Percentiles rank a stretch among this genome's conserved stretches.
Evolutionary conservation across 441 rosid species (phyloP).

Genomic region (Gossypium trilobum): DNA sequence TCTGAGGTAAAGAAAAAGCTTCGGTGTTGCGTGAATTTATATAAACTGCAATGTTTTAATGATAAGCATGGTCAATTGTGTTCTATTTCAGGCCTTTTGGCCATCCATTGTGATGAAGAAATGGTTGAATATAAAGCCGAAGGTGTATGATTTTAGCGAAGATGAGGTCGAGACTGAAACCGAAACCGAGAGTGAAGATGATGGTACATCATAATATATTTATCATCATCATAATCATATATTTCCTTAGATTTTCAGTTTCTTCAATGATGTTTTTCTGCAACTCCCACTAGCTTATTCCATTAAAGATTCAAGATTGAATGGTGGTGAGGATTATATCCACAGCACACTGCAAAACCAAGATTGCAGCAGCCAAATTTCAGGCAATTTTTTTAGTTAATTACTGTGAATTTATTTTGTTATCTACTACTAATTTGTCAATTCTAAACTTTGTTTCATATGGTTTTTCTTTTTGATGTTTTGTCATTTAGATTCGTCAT

Average conservation of each 20-base stretch:
- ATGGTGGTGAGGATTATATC: constrained; percentile 25
- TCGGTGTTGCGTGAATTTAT: background rate
- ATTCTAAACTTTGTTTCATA: constrained; percentile 5
- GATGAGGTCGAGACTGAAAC: constrained; percentile 88
- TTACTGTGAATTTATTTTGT: background rate
- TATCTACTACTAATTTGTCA: background rate
- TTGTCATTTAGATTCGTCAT: constrained; percentile 30
- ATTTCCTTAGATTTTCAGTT: background rate
- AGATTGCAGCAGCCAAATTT: constrained; percentile 32
- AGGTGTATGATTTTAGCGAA: constrained; percentile 77
- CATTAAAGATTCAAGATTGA: constrained; percentile 41
- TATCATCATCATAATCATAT: background rate
- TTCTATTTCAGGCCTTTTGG: constrained; percentile 67
- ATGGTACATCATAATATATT: constrained; percentile 32
- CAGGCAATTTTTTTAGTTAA: constrained; percentile 37
- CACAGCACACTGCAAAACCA: constrained; percentile 24
- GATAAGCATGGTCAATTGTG: constrained; percentile 13
- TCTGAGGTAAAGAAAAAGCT: constrained; percentile 40
- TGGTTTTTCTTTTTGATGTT: constrained; percentile 9
- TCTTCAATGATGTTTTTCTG: background rate
- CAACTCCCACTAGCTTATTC: constrained; percentile 39
- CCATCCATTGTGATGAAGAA: constrained; percentile 94
- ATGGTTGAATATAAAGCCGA: constrained; percentile 87
- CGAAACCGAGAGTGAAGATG: constrained; percentile 90
- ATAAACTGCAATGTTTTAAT: background rate